Base-by-base conservation (phyloP, 2,329 filamentous ascomycete species). In the Hawksworthiomyces lignivorus region DNA sequence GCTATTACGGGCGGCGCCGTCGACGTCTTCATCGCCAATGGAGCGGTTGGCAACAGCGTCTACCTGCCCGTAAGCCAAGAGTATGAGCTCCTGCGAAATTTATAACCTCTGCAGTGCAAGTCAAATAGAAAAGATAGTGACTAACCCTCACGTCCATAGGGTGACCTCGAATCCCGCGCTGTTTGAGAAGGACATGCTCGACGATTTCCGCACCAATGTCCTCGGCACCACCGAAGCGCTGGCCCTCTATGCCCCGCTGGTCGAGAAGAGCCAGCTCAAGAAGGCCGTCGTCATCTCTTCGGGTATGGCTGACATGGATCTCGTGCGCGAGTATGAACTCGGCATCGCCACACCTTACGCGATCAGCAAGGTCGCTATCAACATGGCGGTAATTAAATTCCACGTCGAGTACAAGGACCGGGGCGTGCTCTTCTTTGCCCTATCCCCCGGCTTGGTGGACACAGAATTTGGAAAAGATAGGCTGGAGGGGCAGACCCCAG, bases 221-320 rank as follows among this genome's bases (percentile, higher is more conserved):
- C 36, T 75, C 8, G 72, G 64, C 29, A 65, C 71, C 39, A 57
- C 78, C 41, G 65, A 77, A 48, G 62, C 76, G n/a, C n/a, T n/a
- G n/a, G n/a, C n/a, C 1, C 68, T 72, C 56, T 72, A 72, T 50
- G 48, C 68, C 1, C 74, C 76, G 0, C 60, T 78, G 0, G 57
- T 82, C 24, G 56, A 62, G 1, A 68, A 71, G 29, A 68, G 75
- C 3, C 51, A 57, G 1, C 51, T 45, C 9, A 80, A 79, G 55
- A 80, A 80, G 51, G 60, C 77, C n/a, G 63, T 75, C 20, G 50
- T 62, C 19, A 64, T 80, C 5, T 65, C 68, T 5, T 67, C 54
- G 0, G 74, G 73, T 18, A 46, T 65, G 36, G 68, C 67, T 0
- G 75, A 78, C 44, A 17, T 60, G 0, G 67, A 72, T 2, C 39